phyloP scores from a whole-genome alignment of 305 asterid genomes.

The Lippia alba region DNA sequence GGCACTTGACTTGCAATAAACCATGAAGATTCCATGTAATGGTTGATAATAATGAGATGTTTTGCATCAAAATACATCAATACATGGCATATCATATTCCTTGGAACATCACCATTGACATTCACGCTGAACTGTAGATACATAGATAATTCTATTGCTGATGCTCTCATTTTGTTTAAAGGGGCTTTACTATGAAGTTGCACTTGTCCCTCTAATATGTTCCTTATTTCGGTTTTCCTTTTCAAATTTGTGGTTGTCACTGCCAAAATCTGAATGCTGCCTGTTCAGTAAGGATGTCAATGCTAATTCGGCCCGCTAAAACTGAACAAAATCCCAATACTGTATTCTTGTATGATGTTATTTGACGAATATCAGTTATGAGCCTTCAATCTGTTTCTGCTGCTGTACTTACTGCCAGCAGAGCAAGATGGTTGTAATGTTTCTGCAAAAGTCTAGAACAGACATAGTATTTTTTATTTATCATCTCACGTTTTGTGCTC shows the following conservation, averaged over 20 bases:
- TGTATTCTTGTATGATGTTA: constrained; percentile 12
- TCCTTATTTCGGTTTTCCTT: neutral
- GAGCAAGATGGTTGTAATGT: constrained; percentile 8
- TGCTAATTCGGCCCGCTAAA: neutral
- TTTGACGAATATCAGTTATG: constrained; percentile 12
- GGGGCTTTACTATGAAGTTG: neutral
- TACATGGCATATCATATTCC: neutral
- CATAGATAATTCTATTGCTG: neutral
- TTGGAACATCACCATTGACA: neutral
- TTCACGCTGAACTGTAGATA: neutral
- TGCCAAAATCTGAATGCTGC: constrained; percentile 2
- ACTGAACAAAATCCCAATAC: constrained; percentile 4
- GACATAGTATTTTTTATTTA: constrained; percentile 7
- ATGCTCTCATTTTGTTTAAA: constrained; percentile 1
- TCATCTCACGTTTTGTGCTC: constrained; percentile 19
- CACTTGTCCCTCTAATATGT: neutral
- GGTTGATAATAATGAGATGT: neutral
- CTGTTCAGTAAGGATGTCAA: constrained; percentile 21
- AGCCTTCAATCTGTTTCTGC: constrained; percentile 6
- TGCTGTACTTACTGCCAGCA: constrained; percentile 17
- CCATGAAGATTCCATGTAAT: neutral
- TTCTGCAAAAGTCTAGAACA: constrained; percentile 18
- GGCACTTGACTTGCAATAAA: too few relatives aligned
- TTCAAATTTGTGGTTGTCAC: constrained; percentile 3
- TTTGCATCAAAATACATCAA: neutral